Evolutionary conservation across 495 filamentous ascomycete species (phyloP).

Genomic region (Tuber umbilicatum): DNA sequence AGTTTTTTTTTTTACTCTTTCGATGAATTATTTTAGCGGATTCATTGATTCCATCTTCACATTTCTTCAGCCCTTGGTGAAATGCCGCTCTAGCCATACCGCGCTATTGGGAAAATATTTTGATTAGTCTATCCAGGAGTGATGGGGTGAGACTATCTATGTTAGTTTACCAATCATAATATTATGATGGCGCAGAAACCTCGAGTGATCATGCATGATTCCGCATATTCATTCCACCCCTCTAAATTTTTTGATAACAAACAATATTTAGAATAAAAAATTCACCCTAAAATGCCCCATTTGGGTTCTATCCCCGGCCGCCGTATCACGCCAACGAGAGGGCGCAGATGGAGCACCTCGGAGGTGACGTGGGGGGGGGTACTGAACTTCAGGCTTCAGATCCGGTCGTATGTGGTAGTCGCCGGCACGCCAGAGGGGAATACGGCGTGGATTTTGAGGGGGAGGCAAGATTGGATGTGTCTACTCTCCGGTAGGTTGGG

Average conservation of each 20-base stretch:
- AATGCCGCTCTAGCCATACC: not conserved
- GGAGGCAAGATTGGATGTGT: slow-evolving; percentile 48
- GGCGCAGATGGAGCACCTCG: slow-evolving; percentile 45
- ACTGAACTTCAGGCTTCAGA: slow-evolving; percentile 53
- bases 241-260: too few species aligned
- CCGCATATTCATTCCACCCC: not conserved
- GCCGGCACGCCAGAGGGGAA: slow-evolving; percentile 48
- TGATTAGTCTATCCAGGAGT: not conserved
- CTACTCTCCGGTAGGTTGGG: slow-evolving; percentile 45
- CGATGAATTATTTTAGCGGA: not conserved
- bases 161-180: not conserved
- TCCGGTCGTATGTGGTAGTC: slow-evolving; percentile 46
- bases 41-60: not conserved
- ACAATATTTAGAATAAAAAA: too few species aligned
- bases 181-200: not conserved
- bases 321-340: not conserved
- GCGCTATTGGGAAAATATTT: not conserved
- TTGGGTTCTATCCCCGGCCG: slow-evolving; percentile 46
- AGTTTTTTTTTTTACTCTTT: not conserved
- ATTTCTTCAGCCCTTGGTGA: not conserved
- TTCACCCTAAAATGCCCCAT: slow-evolving; percentile 52
- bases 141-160: not conserved
- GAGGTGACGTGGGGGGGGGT: slow-evolving; percentile 50
- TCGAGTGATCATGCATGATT: not conserved
- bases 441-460: slow-evolving; percentile 48